Base-by-base conservation (phyloP, 176 grass and related monocot genomes). In the Lolium multiflorum region DNA sequence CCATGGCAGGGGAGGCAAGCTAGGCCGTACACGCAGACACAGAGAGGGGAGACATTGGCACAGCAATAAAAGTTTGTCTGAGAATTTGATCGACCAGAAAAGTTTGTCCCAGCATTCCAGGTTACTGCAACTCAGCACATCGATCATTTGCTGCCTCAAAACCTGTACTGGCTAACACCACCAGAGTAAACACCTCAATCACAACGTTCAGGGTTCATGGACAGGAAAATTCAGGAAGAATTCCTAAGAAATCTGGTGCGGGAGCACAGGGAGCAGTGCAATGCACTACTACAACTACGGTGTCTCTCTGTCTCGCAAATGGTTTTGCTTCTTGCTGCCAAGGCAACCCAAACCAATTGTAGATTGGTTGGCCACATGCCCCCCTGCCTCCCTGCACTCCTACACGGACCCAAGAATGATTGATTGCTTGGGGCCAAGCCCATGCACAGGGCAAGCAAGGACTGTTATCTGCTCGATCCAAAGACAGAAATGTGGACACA, bases 341-440 rank as follows among this genome's bases (percentile, higher is more conserved):
- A 44, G 60, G 41, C 77, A 44, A 72, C 65, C 20, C 28, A 12
- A 75, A 11, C 74, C 59, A 66, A 37, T n/a, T 51, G 21, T 71
- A 16, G 46, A 54, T 83, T 57, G 25, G 68, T 5, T 73, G 24
- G 84, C 26, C 79, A 78, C 65, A 83, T 90, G 84, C 89, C 48
- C 80, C 80, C 89, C 80, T 90, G 89, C 79, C 46, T 66, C 88
- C 89, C 88, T 87, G 89, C 89, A 90, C 72, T 20, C 79, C 74
- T 71, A 83, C 89, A 80, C 66, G 51, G 22, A 76, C 76, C 24
- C 61, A 71, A 49, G 74, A 48, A 66, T 83, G 74, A 87, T 77
- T 77, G 71, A 71, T 69, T 52, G 77, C 57, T 54, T 71, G 65
- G 72, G 71, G 60, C 50, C 59, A 46, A 24, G 15, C 75, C 74